Evolutionary conservation across 495 filamentous ascomycete genomes (phyloP).

Genomic region (Daldinia grandis): DNA sequence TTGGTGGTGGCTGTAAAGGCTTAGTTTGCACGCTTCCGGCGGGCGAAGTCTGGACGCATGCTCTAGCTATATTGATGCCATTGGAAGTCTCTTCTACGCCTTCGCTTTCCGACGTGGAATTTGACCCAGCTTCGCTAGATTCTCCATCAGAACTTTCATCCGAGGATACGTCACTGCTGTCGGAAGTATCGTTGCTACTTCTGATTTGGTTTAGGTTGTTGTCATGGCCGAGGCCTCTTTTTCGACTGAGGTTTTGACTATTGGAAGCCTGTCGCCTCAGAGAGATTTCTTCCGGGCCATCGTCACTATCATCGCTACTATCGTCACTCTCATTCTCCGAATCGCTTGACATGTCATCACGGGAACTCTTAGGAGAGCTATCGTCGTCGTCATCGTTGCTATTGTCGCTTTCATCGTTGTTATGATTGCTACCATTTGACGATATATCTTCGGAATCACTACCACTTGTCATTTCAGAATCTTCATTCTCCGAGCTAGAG

Average conservation of each 20-base stretch:
- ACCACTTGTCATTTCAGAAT: constrained; percentile 30
- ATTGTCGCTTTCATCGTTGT: constrained; percentile 7
- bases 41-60: background rate
- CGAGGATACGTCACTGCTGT: constrained; percentile 17
- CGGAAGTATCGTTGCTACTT: constrained; percentile 8
- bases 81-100: background rate
- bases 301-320: constrained; percentile 32
- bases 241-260: constrained; percentile 21
- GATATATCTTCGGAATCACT: constrained; percentile 21
- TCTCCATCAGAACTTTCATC: constrained; percentile 28
- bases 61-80: background rate
- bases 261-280: constrained; percentile 42
- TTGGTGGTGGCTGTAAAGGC: background rate
- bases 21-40: background rate
- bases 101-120: constrained; percentile 15
- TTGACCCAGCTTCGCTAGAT: constrained; percentile 16
- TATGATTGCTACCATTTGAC: constrained; percentile 18
- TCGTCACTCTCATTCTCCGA: constrained; percentile 24
- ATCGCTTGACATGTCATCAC: constrained; percentile 15
- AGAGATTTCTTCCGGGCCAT: constrained; percentile 41
- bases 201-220: background rate
- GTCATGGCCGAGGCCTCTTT: constrained; percentile 6
- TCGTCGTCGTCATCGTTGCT: constrained; percentile 20
- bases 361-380: background rate
- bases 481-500: constrained; percentile 32